phyloP scores from a whole-genome alignment of 1,139 yeast species.

The Diutina pseudorugosa region DNA sequence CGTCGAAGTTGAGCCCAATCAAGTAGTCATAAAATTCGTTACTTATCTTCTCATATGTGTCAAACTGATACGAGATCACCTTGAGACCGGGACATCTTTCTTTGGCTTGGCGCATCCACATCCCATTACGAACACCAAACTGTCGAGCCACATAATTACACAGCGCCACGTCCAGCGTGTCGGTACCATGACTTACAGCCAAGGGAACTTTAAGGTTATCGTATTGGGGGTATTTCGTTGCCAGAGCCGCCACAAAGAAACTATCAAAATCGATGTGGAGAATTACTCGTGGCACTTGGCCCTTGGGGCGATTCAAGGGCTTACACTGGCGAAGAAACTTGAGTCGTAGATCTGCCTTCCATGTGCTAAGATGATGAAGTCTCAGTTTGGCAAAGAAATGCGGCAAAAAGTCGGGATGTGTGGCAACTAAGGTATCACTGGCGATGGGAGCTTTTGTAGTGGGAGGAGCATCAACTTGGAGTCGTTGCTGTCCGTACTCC shows the following conservation, averaged over 20 bases:
- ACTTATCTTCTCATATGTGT: slow-evolving; percentile 45
- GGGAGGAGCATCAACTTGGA: slow-evolving; percentile 12
- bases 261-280: slow-evolving; percentile 90
- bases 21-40: slow-evolving; percentile 42
- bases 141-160: slow-evolving; percentile 79
- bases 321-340: slow-evolving; percentile 35
- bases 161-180: slow-evolving; percentile 71
- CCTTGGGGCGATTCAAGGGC: slow-evolving; percentile 3
- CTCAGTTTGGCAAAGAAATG: slow-evolving; percentile 73
- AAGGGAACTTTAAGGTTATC: slow-evolving; percentile 52
- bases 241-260: slow-evolving; percentile 82
- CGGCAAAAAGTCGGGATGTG: slow-evolving; percentile 61
- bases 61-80: slow-evolving; percentile 62
- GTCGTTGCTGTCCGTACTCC: slow-evolving; percentile 37
- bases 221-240: slow-evolving; percentile 41
- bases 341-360: slow-evolving; percentile 70
- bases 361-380: slow-evolving; percentile 74
- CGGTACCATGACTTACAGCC: slow-evolving; percentile 76
- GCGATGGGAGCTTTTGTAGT: background rate
- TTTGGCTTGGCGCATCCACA: slow-evolving; percentile 71
- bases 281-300: slow-evolving; percentile 19
- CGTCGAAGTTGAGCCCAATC: slow-evolving; percentile 37
- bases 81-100: slow-evolving; percentile 52
- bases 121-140: slow-evolving; percentile 70
- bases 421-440: slow-evolving; percentile 38